Evolutionary conservation across 1,284 basidiomycete genomes (phyloP), one percentile per base, ranked within the genome.

Genomic region (Ceratobasidium sp.): DNA sequence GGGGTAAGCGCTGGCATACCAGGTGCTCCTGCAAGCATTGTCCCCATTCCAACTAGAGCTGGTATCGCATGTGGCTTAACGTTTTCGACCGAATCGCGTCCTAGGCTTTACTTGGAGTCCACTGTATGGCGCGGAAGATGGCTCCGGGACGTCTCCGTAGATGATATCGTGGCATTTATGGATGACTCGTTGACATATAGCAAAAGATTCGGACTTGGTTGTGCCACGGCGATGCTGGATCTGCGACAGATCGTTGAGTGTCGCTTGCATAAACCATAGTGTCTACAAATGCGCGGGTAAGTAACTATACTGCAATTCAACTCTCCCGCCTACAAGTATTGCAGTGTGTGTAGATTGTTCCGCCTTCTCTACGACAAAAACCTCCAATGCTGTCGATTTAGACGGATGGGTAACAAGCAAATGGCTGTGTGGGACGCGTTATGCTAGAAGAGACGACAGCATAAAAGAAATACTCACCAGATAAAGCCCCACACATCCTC

Each of bases 111-210:
- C 70, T 82, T 78, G 68, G 85, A 80, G 80, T 92, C 62, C 77
- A 25, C 65, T 75, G 72, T 81, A 94, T 3, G 93, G 90, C 13
- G 86, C 83, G 34, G 82, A 77, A 25, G 81, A 79, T 12, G 88
- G 85, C 32, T 86, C 82, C 7, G 93, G 87, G 29, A 91, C 84
- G 78, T 98, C 94, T 70, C 91, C 88, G 78, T 98, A 99, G 75
- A 99, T 96, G 77, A 98, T 95, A 80, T 96, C 91, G 80, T 99
- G 96, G 77, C 96, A 97, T 77, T 88, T 87, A 77, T 95, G 94
- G 72, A 98, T 83, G 56, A 96, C 87, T 70, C 97, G 87, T 79
- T 96, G 94, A 80, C 97, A 99, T 73, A 97, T 91, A 69, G 87
- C 82, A 79, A 99, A 98, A 0, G 94, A 91, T 29, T 84, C 85